Evolutionary conservation across 257 asterid genomes (phyloP).

Genomic region (Penstemon davidsonii): DNA sequence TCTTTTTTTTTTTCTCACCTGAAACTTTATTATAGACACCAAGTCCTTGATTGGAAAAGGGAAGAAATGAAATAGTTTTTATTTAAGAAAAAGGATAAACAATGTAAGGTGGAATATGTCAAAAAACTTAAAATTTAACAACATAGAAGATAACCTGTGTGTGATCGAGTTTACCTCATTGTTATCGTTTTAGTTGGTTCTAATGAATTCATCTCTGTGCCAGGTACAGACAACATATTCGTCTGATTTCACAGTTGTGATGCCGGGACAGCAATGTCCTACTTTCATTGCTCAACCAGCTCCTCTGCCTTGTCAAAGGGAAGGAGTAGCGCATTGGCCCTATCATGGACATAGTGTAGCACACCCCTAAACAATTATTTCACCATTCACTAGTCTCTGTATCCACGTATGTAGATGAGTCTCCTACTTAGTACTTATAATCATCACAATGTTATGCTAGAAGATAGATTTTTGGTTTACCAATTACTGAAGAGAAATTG

Average conservation of each 20-base stretch:
- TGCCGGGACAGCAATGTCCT: slow-evolving; percentile 88
- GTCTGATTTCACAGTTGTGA: slow-evolving; percentile 64
- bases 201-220: slow-evolving; percentile 14
- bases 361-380: slow-evolving; percentile 18
- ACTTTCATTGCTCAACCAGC: slow-evolving; percentile 85
- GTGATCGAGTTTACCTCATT: slow-evolving; percentile 10
- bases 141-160: background rate
- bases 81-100: background rate
- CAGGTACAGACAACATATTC: slow-evolving; percentile 55
- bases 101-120: background rate
- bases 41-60: no score
- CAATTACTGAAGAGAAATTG: slow-evolving; percentile 6
- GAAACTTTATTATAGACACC: no score
- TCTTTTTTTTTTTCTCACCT: no score
- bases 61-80: background rate
- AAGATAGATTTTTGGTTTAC: slow-evolving; percentile 5
- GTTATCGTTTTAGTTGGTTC: background rate
- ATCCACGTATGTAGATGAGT: slow-evolving; percentile 19
- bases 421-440: background rate
- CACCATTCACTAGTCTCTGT: slow-evolving; percentile 7
- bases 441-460: background rate
- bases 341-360: slow-evolving; percentile 43
- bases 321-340: slow-evolving; percentile 57
- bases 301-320: slow-evolving; percentile 75
- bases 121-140: background rate